Evolutionary conservation across 768 basidiomycete genomes (phyloP).

Genomic region (Rhizopogon vesiculosus): DNA sequence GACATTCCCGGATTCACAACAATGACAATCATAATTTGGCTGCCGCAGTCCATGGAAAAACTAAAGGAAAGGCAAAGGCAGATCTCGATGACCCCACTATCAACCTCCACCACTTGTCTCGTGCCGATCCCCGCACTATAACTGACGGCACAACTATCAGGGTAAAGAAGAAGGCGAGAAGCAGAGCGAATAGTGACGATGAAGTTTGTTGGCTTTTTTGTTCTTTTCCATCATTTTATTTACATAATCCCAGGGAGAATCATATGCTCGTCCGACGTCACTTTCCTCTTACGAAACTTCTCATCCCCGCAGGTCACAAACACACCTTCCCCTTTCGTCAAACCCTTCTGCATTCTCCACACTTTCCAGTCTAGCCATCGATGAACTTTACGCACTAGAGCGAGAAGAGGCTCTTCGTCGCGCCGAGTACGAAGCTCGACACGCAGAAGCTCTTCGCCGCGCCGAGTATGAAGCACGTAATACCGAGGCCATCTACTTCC

Average conservation of each 20-base stretch:
- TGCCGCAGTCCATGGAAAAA: slow-evolving; percentile 12
- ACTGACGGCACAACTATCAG: slow-evolving; percentile 29
- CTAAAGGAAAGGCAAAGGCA: slow-evolving; percentile 25
- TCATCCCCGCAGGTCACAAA: slow-evolving; percentile 24
- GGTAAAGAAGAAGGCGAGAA: slow-evolving; percentile 74
- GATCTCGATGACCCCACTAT: slow-evolving; percentile 26
- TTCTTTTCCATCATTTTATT: slow-evolving; percentile 6
- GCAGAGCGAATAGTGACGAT: slow-evolving; percentile 75
- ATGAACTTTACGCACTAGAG: slow-evolving; percentile 87
- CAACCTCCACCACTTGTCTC: slow-evolving; percentile 20
- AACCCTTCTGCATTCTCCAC: slow-evolving; percentile 56
- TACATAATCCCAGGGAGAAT: slow-evolving; percentile 41
- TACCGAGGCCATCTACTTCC: slow-evolving; percentile 39
- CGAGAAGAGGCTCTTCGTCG: slow-evolving; percentile 77
- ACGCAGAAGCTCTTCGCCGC: slow-evolving; percentile 62
- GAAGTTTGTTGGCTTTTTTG: slow-evolving; percentile 51
- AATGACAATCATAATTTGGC: slow-evolving; percentile 38
- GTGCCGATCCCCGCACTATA: slow-evolving; percentile 11
- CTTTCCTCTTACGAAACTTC: slow-evolving; percentile 40
- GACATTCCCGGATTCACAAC: slow-evolving; percentile 92
- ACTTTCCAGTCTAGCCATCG: slow-evolving; percentile 74
- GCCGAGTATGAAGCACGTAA: slow-evolving; percentile 57
- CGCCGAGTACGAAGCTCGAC: slow-evolving; percentile 81
- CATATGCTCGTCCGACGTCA: slow-evolving; percentile 55
- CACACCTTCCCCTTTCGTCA: slow-evolving; percentile 18